Evolutionary conservation across 129 eudicot genomes (phyloP), one percentile per base, ranked within the genome.

Genomic region (Apium graveolens): DNA sequence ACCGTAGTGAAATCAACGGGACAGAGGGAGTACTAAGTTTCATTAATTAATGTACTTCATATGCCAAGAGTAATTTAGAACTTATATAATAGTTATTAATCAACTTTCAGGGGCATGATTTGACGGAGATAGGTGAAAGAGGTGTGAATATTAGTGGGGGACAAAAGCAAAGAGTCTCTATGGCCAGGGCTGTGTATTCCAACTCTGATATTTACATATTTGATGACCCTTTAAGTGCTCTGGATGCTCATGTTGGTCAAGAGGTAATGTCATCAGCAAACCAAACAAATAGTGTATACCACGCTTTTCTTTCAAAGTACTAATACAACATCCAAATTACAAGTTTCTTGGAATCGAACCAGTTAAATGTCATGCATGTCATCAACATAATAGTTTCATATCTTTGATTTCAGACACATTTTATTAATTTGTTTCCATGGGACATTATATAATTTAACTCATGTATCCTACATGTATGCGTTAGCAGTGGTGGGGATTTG

Each of bases 71-170:
- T 11, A 46, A 83, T 45, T 53, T 41, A 66, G 77, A 74, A 31
- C 1, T 73, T 57, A n/a, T n/a, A 24, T 57, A n/a, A 57, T 55
- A 57, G 3, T 51, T 66, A 43, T 41, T 39, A 78, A 38, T 44
- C 74, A 74, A 37, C 53, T 79, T 83, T 35, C 70, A 95, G 98
- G 98, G 98, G 63, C 85, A 87, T 86, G 98, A 95, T 85, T 91
- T 95, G 38, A 95, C 98, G 21, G 98, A 95, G 83, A 95, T 95
- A 76, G 98, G 98, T 69, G 98, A 95, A 88, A 88, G 98, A 83
- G 98, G 98, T 63, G 98, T 95, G 80, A 95, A 95, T 81, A 91
- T 95, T 73, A 95, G 98, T 83, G 98, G 97, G 62, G 98, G 98
- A 27, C 98, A 95, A 84, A 95, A 88, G 87, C 98, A 95, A 87